Base-by-base conservation (phyloP, 1,284 basidiomycete species). In the Ustilago shanxiensis region DNA sequence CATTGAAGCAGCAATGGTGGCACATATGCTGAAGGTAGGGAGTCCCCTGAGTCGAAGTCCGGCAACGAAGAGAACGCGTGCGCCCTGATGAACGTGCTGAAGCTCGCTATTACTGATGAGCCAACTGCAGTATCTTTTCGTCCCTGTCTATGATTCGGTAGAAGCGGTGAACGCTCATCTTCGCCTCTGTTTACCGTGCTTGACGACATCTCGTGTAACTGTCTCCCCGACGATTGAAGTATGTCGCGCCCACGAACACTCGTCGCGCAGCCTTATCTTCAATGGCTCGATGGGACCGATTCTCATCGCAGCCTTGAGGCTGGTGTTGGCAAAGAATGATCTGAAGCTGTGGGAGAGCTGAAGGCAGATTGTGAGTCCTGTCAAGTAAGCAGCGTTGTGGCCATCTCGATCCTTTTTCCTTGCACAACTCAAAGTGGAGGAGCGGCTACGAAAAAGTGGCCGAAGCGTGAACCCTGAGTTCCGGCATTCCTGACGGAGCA, bases 1-100 rank as follows among this genome's bases (percentile, higher is more conserved):
- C 76, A 79, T 37, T 79, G 76, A 1, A 79, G 63, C 5, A 69
- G 31, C 26, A 79, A 54, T 0, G 76, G 72, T 5, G 57, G 60
- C 3, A 75, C 14, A 44, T 71, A 75, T 0, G 72, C 63, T 2
- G 59, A 18, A 6, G 67, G 72, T 6, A 75, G 33, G 10, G 51
- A 20, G 4, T 60, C 60, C 9, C 22, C 33, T 10, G 64, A 57
- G 5, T 63, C 52, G 16, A 60, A 63, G 0, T 33, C 37, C 1
- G 72, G 72, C 3, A 75, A 47, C 7, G 67, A 60, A 2, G 67
- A 55, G 8, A 63, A 20, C 0, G 67, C 60, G 13, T 75, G 72
- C 13, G 3, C n/a, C 3, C 28, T 24, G 8, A 75, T 33, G 24
- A 75, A 65, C 18, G 16, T 26, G 1, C 16, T 13, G 6, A 47